Evolutionary conservation across 768 basidiomycete species (phyloP).

Genomic region (Fistulinella prunicolor): DNA sequence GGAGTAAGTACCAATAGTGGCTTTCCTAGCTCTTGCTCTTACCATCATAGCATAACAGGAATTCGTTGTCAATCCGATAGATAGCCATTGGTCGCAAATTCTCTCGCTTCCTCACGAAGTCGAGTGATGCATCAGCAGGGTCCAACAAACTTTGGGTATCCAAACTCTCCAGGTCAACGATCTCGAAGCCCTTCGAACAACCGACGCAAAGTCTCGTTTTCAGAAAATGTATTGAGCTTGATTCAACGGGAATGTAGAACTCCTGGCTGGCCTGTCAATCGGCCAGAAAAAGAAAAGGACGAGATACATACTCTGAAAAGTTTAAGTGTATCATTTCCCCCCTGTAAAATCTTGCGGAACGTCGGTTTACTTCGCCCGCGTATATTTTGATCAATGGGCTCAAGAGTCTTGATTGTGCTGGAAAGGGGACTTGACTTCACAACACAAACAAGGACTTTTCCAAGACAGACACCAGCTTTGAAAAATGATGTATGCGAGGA

Average conservation of each 20-base stretch:
- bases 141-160: constrained; percentile 96
- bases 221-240: constrained; percentile 93
- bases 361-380: constrained; percentile 81
- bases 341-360: constrained; percentile 93
- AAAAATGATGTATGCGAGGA: constrained; percentile 97
- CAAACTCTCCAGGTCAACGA: constrained; percentile 94
- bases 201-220: constrained; percentile 98
- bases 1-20: constrained; percentile 6
- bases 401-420: constrained; percentile 95
- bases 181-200: constrained; percentile 96
- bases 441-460: constrained; percentile 89
- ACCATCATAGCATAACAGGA: constrained; percentile 98
- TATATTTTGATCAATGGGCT: constrained; percentile 88
- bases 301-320: constrained; percentile 69
- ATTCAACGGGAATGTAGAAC: constrained; percentile 98
- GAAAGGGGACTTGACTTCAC: constrained; percentile 95
- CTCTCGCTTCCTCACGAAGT: constrained; percentile 90
- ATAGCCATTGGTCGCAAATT: constrained; percentile 93
- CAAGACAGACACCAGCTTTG: constrained; percentile 92
- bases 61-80: constrained; percentile 95
- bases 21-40: constrained; percentile 25
- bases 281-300: not conserved
- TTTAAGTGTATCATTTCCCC: constrained; percentile 90
- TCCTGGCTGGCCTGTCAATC: constrained; percentile 50
- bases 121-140: constrained; percentile 84